Evolutionary conservation across 257 asterid genomes (phyloP).

Genomic region (Lithospermum erythrorhizon): DNA sequence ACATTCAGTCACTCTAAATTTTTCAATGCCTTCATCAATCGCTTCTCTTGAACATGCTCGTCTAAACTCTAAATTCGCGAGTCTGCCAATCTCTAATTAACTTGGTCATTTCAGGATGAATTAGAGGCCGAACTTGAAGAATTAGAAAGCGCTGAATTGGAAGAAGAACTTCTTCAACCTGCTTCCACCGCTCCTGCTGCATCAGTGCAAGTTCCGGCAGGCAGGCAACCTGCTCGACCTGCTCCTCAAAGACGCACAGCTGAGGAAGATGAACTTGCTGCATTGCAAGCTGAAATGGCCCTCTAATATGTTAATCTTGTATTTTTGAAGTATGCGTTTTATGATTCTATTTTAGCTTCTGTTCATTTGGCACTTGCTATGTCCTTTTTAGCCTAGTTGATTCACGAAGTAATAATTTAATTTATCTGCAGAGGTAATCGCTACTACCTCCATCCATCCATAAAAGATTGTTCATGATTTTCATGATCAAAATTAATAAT

Average conservation of each 20-base stretch:
- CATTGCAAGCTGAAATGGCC: slow-evolving; percentile 28
- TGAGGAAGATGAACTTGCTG: slow-evolving; percentile 32
- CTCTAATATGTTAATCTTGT: slow-evolving; percentile 30
- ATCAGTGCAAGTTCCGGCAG: slow-evolving; percentile 23
- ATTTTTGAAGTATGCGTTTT: not conserved
- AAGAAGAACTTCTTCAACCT: slow-evolving; percentile 29
- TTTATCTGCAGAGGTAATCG: not conserved
- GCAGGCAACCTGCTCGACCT: slow-evolving; percentile 20
- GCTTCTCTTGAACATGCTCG: not conserved
- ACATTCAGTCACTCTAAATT: not conserved
- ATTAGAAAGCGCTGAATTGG: slow-evolving; percentile 25
- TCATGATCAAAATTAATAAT: no score
- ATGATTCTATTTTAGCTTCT: not conserved
- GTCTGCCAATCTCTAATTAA: not conserved
- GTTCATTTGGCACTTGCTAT: slow-evolving; percentile 1
- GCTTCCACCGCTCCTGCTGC: slow-evolving; percentile 25
- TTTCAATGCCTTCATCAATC: not conserved
- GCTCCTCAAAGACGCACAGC: slow-evolving; percentile 16
- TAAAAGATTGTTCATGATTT: no score
- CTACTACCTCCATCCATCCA: no score
- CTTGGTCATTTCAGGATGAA: slow-evolving; percentile 46
- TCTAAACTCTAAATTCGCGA: slow-evolving; percentile 22
- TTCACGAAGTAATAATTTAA: not conserved
- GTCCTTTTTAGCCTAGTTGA: not conserved
- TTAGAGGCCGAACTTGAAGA: slow-evolving; percentile 34